Percentiles rank a stretch among this genome's conserved stretches.
Conservation (phyloP, 306 rosid species). For the Vigna angularis region DNA sequence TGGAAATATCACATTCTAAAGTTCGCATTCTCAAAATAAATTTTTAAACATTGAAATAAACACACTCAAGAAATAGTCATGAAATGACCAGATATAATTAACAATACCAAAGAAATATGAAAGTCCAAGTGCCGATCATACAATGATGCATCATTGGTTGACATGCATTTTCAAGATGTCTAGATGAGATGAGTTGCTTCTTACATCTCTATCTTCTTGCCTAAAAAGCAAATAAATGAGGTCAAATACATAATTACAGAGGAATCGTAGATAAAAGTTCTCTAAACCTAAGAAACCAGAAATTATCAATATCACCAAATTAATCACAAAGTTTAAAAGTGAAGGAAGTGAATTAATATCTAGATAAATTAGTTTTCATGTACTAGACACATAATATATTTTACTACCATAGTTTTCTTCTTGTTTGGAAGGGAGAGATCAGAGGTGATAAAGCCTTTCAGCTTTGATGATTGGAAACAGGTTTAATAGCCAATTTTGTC, state of each 20-base stretch:
- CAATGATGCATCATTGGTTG: constrained; percentile 73
- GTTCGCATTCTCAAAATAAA: background rate
- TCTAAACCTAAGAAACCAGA: constrained; percentile 38
- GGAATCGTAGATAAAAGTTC: constrained; percentile 34
- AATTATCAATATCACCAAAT: constrained; percentile 32
- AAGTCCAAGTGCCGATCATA: constrained; percentile 97
- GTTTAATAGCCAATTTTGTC: too few species aligned
- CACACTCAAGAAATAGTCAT: constrained; percentile 24
- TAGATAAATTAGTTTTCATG: constrained; percentile 28
- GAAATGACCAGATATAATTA: constrained; percentile 12
- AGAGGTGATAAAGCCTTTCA: constrained; percentile 15
- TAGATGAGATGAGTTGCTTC: constrained; percentile 59
- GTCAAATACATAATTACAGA: constrained; percentile 27
- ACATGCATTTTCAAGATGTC: constrained; percentile 73
- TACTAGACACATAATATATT: background rate
- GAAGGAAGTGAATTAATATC: constrained; percentile 11
- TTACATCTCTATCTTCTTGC: constrained; percentile 82
- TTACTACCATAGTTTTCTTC: constrained; percentile 3
- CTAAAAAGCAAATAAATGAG: constrained; percentile 59
- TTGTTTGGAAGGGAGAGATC: constrained; percentile 2
- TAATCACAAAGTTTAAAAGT: constrained; percentile 16
- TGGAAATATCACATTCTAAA: background rate
- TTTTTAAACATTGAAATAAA: background rate
- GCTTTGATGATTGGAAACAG: background rate
- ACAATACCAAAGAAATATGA: constrained; percentile 76